Base-by-base conservation (phyloP, 2,329 filamentous ascomycete species). In the Herpomyces periplanetae region DNA sequence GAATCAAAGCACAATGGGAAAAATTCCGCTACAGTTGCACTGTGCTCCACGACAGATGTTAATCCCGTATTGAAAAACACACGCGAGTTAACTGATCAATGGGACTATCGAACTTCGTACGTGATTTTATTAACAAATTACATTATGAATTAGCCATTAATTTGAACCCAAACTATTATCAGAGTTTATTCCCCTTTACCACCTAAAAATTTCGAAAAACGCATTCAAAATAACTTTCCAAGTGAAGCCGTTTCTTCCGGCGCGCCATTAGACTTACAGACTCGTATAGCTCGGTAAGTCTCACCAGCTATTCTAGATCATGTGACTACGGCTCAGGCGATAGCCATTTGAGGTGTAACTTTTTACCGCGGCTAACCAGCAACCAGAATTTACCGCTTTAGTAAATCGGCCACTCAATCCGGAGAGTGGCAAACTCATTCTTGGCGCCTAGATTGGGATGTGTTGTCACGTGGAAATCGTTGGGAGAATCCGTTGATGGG, bases 401-500 rank as follows among this genome's bases (percentile, higher is more conserved):
- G 66, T 22, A 96, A 96, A 44, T 58, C 80, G n/a, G 75, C 80
- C 13, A 88, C 75, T 16, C 80, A 96, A 42, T 91, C 75, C 13
- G 75, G 80, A 27, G 53, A 57, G 31, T 87, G 68, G 64, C 59
- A 66, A 35, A 45, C 53, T 21, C 56, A 65, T 35, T 54, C 63
- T 33, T 96, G 80, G 80, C 62, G 73, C 19, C 84, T 96, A 71
- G 80, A 96, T 39, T 96, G 80, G 80, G 80, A 96, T 37, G 57
- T 85, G 18, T 49, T 91, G 13, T 43, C 50, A 31, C 88, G 84
- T 45, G 80, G 80, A 25, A 68, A 88, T 42, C 56, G 80, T 31
- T 96, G 80, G 84, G 80, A 96, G 47, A 96, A 96, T 43, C 68
- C 64, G 17, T 43, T 96, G 37, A 96, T 96, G 56, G 80, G 80